These are phyloP conservation scores for Diaporthe humulicola DNA, from an alignment of 2,329 filamentous ascomycete species.

Conservation along the genomic window DNA sequence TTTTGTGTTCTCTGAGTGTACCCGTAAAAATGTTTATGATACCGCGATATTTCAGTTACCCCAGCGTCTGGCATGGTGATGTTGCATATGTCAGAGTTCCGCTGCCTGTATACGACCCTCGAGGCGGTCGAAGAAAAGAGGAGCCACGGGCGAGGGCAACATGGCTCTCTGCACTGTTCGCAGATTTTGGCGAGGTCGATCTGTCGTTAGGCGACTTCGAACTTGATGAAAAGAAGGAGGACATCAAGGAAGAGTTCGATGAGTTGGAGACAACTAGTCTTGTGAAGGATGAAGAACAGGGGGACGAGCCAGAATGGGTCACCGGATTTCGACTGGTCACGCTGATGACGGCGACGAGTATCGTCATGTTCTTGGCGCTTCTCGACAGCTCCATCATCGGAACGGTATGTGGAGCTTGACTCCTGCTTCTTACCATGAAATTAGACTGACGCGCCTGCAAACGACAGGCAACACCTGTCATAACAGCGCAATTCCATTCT, in stretches of 20 bases:
- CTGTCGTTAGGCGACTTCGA: background rate
- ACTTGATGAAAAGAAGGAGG: background rate
- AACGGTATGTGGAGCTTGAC: background rate
- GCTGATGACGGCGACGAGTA: conserved; percentile 4
- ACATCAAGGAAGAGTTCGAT: background rate
- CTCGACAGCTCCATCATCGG: conserved; percentile 10
- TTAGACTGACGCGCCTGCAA: background rate
- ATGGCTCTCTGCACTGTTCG: conserved; percentile 6
- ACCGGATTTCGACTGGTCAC: background rate
- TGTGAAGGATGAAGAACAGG: background rate
- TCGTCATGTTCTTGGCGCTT: background rate
- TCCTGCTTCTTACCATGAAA: too few relatives aligned
- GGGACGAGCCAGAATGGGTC: background rate
- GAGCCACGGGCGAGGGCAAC: background rate
- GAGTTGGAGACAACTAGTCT: background rate
- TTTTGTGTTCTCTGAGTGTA: background rate
- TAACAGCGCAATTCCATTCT: conserved; percentile 30
- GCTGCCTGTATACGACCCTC: background rate
- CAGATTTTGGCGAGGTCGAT: background rate
- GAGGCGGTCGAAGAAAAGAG: background rate
- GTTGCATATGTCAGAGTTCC: background rate
- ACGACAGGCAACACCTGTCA: background rate
- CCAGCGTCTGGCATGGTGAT: conserved; percentile 9
- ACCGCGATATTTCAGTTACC: conserved; percentile 4
- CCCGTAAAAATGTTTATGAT: background rate